These are phyloP conservation scores for Medicago ruthenica DNA, from an alignment of 306 rosid genomes.

Conservation along the genomic window DNA sequence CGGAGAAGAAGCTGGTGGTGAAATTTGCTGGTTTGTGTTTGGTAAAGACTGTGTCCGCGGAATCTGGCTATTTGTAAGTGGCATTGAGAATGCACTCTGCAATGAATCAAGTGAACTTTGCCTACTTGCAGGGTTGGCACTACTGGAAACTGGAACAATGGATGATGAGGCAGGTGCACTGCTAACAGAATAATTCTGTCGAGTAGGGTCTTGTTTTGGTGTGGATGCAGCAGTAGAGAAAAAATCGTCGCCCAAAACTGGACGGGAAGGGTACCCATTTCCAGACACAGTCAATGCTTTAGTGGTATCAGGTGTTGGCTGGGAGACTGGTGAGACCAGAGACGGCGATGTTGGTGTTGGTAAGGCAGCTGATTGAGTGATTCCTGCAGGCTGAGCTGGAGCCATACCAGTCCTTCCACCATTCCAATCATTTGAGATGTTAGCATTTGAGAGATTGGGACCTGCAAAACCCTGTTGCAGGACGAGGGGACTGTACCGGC, in stretches of 20 bases:
- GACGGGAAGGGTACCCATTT: constrained; percentile 69
- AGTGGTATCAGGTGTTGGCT: constrained; percentile 53
- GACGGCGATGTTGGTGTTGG: constrained; percentile 43
- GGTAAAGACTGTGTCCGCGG: constrained; percentile 59
- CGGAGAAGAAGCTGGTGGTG: constrained; percentile 63
- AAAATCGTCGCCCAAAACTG: constrained; percentile 58
- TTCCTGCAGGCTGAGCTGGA: constrained; percentile 69
- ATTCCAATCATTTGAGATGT: constrained; percentile 69
- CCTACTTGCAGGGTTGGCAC: constrained; percentile 59
- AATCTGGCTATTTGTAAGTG: constrained; percentile 57
- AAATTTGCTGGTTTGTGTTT: constrained; percentile 60
- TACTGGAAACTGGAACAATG: constrained; percentile 63
- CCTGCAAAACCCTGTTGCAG: constrained; percentile 59
- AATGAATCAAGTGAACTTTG: constrained; percentile 68
- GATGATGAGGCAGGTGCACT: constrained; percentile 56
- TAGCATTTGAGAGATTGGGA: constrained; percentile 57
- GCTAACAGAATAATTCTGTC: constrained; percentile 56
- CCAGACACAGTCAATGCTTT: constrained; percentile 68
- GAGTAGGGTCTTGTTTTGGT: constrained; percentile 61
- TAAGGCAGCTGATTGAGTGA: constrained; percentile 55
- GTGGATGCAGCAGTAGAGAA: constrained; percentile 59
- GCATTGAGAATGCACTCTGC: constrained; percentile 66
- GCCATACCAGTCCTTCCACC: constrained; percentile 58
- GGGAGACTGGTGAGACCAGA: constrained; percentile 59
- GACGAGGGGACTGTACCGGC: constrained; percentile 49